These are phyloP conservation scores for Nakazawaea sp. DNA, from an alignment of 805 yeast species.

Conservation along the genomic window DNA sequence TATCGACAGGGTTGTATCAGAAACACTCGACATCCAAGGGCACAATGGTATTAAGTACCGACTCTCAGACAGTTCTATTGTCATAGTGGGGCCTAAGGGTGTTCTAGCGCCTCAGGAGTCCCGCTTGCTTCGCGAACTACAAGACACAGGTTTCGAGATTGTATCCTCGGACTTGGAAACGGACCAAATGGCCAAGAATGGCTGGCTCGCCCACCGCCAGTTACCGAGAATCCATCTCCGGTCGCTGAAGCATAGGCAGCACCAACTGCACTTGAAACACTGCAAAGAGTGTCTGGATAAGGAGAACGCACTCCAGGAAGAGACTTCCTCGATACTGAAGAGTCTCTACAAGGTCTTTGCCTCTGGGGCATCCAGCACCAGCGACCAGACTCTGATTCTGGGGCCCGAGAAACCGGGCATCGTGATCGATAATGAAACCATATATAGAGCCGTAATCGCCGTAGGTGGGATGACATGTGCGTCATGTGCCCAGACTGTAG, in stretches of 20 bases:
- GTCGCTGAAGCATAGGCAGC: conserved; percentile 14
- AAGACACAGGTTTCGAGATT: conserved; percentile 30
- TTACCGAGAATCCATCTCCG: neutral
- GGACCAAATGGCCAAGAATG: neutral
- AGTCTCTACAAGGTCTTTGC: too few relatives aligned
- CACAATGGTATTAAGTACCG: conserved; percentile 13
- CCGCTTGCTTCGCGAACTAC: conserved; percentile 21
- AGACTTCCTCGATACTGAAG: too few relatives aligned
- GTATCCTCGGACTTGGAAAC: conserved; percentile 26
- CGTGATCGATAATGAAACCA: conserved; percentile 15
- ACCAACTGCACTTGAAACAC: conserved; percentile 29
- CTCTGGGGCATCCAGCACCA: too few relatives aligned
- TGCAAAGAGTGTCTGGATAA: conserved; percentile 34
- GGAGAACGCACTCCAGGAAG: too few relatives aligned
- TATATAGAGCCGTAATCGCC: conserved; percentile 44
- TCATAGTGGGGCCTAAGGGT: conserved; percentile 18
- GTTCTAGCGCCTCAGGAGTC: conserved; percentile 17
- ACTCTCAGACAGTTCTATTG: conserved; percentile 21
- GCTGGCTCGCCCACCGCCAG: neutral
- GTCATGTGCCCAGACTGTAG: conserved; percentile 46
- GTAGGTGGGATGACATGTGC: conserved; percentile 69
- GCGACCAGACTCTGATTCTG: neutral
- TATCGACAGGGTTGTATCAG: conserved; percentile 23
- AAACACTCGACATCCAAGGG: conserved; percentile 15
- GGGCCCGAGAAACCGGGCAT: conserved; percentile 12